Percentiles rank a stretch among this genome's conserved stretches.
Conservation (phyloP, 257 asterid species). For the Solanum medicagineum region DNA sequence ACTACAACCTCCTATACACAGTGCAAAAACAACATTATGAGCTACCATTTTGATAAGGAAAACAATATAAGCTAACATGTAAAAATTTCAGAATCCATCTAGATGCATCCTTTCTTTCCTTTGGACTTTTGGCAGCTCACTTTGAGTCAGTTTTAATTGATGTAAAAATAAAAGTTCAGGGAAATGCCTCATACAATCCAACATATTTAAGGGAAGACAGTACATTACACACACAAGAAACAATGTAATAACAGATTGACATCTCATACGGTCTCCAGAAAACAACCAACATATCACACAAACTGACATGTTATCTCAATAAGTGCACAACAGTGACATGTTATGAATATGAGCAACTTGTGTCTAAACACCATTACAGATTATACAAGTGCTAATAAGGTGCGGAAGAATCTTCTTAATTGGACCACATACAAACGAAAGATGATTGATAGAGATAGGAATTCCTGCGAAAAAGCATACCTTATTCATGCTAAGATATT, state of each 20-base stretch:
- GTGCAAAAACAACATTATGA: not conserved
- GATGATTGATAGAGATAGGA: not conserved
- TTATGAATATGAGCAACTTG: not conserved
- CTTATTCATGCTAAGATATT: slow-evolving; percentile 69
- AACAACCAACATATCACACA: not conserved
- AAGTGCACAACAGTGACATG: not conserved
- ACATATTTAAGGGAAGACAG: not conserved
- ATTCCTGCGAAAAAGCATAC: slow-evolving; percentile 26
- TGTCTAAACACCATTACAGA: not conserved
- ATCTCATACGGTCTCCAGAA: not conserved
- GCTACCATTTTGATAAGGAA: not conserved
- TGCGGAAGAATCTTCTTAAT: not conserved
- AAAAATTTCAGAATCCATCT: not conserved
- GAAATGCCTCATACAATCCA: not conserved
- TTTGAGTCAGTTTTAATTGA: not conserved
- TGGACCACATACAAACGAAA: not conserved
- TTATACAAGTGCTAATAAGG: not conserved
- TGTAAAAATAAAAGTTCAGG: not conserved
- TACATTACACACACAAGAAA: not conserved
- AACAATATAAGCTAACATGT: not conserved
- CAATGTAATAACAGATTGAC: not conserved
- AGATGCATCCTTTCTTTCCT: not conserved
- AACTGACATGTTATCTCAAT: not conserved
- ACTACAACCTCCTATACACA: slow-evolving; percentile 66
- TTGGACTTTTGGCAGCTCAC: not conserved